Evolutionary conservation across 2,329 filamentous ascomycete species (phyloP).

Genomic region (Alternaria rosae): DNA sequence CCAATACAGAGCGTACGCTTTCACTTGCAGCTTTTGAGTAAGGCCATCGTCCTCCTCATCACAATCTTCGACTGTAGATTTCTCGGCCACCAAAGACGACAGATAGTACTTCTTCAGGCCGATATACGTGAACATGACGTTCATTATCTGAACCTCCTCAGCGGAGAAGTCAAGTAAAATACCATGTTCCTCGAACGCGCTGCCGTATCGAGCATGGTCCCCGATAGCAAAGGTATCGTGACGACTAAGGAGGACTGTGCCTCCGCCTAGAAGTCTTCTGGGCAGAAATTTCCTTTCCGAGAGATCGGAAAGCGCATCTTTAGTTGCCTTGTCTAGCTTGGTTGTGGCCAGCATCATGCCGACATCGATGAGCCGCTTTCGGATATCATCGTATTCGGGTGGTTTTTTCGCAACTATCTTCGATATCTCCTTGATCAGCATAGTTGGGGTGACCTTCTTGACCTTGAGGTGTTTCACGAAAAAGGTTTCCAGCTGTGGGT

Average conservation of each 20-base stretch:
- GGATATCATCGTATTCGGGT: constrained; percentile 16
- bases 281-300: constrained; percentile 24
- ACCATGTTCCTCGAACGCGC: constrained; percentile 8
- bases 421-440: constrained; percentile 25
- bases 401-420: constrained; percentile 9
- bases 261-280: background rate
- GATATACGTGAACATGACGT: constrained; percentile 20
- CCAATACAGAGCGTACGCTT: constrained; percentile 32
- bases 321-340: constrained; percentile 4
- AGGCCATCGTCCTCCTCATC: constrained; percentile 7
- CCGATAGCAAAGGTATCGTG: constrained; percentile 24
- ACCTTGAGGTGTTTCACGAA: constrained; percentile 14
- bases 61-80: constrained; percentile 14
- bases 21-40: constrained; percentile 11
- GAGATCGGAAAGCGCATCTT: constrained; percentile 14
- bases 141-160: constrained; percentile 21
- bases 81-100: constrained; percentile 21
- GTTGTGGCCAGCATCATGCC: constrained; percentile 20
- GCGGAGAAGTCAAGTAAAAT: constrained; percentile 26
- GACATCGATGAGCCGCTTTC: constrained; percentile 16
- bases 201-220: constrained; percentile 24
- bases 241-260: constrained; percentile 10
- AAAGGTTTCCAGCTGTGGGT: constrained; percentile 12
- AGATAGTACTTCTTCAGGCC: constrained; percentile 22
- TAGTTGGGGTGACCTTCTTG: constrained; percentile 18